A percentile compares a stretch with the other conserved stretches of the same genome.
Evolutionary conservation across 495 filamentous ascomycete species (phyloP).

Genomic region (Lasiosphaeriaceae sp.): DNA sequence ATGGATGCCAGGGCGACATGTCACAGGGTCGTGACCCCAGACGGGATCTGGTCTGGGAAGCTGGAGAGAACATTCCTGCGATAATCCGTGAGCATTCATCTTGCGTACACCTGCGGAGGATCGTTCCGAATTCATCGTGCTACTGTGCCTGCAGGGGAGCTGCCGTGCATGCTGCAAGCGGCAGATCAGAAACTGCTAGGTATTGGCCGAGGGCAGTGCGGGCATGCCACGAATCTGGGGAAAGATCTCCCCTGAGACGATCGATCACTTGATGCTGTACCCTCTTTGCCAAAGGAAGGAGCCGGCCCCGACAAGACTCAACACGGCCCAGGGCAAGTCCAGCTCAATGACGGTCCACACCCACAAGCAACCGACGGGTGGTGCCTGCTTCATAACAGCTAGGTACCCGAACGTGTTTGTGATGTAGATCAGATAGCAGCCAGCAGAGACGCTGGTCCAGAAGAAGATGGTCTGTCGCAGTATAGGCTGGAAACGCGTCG

Average conservation of each 20-base stretch:
- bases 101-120: too few relatives aligned
- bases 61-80: too few relatives aligned
- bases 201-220: too few relatives aligned
- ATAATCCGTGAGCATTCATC: too few relatives aligned
- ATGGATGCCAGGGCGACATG: too few relatives aligned
- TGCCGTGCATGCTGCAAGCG: too few relatives aligned
- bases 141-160: too few relatives aligned
- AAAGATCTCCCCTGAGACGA: neutral
- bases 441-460: conserved; percentile 48
- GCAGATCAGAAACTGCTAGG: too few relatives aligned
- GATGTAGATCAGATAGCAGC: conserved; percentile 74
- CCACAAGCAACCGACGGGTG: conserved; percentile 86
- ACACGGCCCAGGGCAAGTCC: conserved; percentile 60
- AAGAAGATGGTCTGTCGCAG: conserved; percentile 62
- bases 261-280: conserved; percentile 47
- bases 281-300: conserved; percentile 69
- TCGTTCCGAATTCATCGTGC: too few relatives aligned
- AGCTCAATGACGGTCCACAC: conserved; percentile 91
- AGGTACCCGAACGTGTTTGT: conserved; percentile 78
- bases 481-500: conserved; percentile 39
- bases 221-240: too few relatives aligned
- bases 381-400: conserved; percentile 87
- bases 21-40: too few relatives aligned
- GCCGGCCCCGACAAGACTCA: conserved; percentile 56
- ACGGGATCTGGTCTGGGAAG: too few relatives aligned